Evolutionary conservation across 2,329 filamentous ascomycete genomes (phyloP).

Genomic region (Plectosphaerella sp.): DNA sequence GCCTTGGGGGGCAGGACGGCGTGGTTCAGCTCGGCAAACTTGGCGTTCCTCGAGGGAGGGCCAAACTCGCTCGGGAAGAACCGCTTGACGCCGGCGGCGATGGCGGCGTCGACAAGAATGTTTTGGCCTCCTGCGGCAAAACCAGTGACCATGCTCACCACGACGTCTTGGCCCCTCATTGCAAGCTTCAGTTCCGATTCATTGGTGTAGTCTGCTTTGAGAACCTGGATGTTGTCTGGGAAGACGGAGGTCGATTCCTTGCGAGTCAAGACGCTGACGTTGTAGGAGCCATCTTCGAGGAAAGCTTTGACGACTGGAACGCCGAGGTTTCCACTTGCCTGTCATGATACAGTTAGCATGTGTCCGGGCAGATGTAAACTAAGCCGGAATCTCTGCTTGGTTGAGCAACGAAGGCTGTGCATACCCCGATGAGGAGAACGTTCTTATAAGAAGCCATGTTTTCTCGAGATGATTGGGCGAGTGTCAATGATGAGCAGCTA

Average conservation of each 20-base stretch:
- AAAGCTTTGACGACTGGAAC: slow-evolving; percentile 29
- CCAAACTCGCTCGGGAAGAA: slow-evolving; percentile 58
- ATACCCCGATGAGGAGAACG: too few species aligned
- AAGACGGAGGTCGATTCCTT: slow-evolving; percentile 28
- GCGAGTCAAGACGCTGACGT: slow-evolving; percentile 51
- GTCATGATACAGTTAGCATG: slow-evolving; percentile 10
- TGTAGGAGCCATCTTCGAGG: slow-evolving; percentile 32
- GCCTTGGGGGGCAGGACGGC: not conserved
- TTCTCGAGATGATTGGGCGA: too few species aligned
- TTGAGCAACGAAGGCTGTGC: too few species aligned
- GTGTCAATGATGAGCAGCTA: too few species aligned
- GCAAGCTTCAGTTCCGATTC: not conserved
- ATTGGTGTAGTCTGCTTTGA: slow-evolving; percentile 3
- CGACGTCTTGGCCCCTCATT: slow-evolving; percentile 50
- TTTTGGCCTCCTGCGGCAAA: slow-evolving; percentile 37
- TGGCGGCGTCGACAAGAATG: slow-evolving; percentile 44
- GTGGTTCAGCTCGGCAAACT: not conserved
- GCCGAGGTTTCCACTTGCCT: slow-evolving; percentile 34
- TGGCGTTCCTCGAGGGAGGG: not conserved
- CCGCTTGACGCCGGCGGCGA: slow-evolving; percentile 54
- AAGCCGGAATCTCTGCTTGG: too few species aligned
- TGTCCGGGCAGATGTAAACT: too few species aligned
- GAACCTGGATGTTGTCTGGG: slow-evolving; percentile 22
- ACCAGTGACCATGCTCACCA: slow-evolving; percentile 32
- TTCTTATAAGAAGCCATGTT: too few species aligned